A percentile compares a stretch with the other conserved stretches of the same genome.
These are phyloP conservation scores for Pythium rhizo-oryzae DNA, from an alignment of 352 stramenopile genomes.

Conservation along the genomic window DNA sequence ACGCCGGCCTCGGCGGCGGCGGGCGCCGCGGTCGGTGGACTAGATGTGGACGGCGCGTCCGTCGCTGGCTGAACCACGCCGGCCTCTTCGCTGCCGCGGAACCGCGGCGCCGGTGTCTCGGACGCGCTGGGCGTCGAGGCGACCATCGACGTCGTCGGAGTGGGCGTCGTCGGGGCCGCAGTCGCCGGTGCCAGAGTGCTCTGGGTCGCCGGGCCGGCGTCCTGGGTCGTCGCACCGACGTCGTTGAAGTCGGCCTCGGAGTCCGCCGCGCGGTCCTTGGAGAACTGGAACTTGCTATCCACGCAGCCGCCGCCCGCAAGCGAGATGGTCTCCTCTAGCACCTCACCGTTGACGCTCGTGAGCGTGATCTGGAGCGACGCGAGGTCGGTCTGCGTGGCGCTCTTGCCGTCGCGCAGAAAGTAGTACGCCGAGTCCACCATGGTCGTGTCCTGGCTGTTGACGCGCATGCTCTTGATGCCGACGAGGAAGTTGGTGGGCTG, in stretches of 20 bases:
- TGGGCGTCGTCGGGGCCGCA: background rate
- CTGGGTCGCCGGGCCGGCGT: background rate
- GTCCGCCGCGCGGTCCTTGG: constrained; percentile 9
- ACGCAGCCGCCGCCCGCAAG: constrained; percentile 49
- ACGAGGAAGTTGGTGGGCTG: constrained; percentile 61
- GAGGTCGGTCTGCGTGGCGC: constrained; percentile 42
- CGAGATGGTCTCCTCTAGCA: constrained; percentile 60
- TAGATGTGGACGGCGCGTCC: background rate
- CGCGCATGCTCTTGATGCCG: constrained; percentile 52
- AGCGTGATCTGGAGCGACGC: constrained; percentile 47
- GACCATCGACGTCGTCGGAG: constrained; percentile 3
- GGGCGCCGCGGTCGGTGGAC: background rate
- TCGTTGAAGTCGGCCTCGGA: constrained; percentile 16
- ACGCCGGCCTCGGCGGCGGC: background rate
- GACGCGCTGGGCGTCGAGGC: constrained; percentile 11
- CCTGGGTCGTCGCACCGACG: background rate
- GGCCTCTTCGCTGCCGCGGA: constrained; percentile 13
- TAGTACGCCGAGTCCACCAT: constrained; percentile 75
- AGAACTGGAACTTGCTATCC: constrained; percentile 51
- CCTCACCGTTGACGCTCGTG: constrained; percentile 51
- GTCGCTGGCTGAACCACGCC: background rate
- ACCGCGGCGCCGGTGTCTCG: constrained; percentile 7
- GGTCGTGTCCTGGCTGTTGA: constrained; percentile 54
- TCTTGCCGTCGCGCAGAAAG: constrained; percentile 56
- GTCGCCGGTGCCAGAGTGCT: background rate